Conservation (phyloP, 768 basidiomycete genomes). For the Megacollybia marginata region DNA sequence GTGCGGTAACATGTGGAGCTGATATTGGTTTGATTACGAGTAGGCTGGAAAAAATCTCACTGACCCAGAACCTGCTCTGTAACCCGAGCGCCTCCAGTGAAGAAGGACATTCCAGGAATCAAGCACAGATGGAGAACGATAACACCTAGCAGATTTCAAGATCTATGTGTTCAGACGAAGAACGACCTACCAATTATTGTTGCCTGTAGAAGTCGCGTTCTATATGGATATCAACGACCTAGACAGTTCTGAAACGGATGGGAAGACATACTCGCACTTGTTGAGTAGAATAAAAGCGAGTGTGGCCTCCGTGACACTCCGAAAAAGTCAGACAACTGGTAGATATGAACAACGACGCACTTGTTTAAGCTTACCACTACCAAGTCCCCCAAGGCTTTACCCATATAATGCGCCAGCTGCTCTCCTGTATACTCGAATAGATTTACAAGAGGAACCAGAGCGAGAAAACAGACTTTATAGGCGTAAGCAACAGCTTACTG, state of each 20-base stretch:
- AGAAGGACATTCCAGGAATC: conserved; percentile 61
- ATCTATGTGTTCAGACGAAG: not conserved
- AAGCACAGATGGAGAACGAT: conserved; percentile 66
- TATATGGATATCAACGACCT: no score
- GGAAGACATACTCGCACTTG: conserved; percentile 54
- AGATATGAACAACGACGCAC: conserved; percentile 24
- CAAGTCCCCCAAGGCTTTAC: conserved; percentile 61
- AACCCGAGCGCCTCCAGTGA: conserved; percentile 59
- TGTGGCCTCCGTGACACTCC: conserved; percentile 62
- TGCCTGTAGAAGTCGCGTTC: conserved; percentile 44
- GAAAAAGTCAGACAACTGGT: not conserved
- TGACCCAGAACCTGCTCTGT: conserved; percentile 63
- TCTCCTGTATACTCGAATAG: conserved; percentile 52
- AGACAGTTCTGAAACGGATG: no score
- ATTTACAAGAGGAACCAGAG: conserved; percentile 58
- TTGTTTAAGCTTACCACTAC: conserved; percentile 59
- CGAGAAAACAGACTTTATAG: conserved; percentile 49
- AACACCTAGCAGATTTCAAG: conserved; percentile 37
- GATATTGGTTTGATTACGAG: conserved; percentile 41
- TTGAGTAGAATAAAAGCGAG: conserved; percentile 60
- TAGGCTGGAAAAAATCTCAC: conserved; percentile 50
- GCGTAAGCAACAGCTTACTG: not conserved
- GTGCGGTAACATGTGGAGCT: not conserved
- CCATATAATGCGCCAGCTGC: conserved; percentile 38
- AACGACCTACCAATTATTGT: conserved; percentile 48